A percentile compares a stretch with the other conserved stretches of the same genome.
These are phyloP conservation scores for Pisolithus sp. DNA, from an alignment of 768 basidiomycete genomes.

Conservation along the genomic window DNA sequence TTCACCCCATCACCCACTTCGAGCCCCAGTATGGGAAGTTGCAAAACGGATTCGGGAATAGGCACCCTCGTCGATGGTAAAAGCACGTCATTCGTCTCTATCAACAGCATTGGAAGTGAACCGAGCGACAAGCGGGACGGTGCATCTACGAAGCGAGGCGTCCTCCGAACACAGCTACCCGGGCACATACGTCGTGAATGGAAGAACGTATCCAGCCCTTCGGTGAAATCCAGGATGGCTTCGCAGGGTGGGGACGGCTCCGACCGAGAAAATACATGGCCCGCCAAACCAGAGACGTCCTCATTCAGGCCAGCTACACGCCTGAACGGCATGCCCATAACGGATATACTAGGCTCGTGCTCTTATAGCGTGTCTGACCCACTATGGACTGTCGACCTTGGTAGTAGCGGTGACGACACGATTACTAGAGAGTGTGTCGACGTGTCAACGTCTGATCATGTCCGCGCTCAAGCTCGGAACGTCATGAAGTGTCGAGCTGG, in stretches of 20 bases:
- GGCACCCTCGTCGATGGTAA: constrained; percentile 60
- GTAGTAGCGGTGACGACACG: constrained; percentile 14
- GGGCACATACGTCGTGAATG: constrained; percentile 37
- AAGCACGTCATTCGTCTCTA: constrained; percentile 48
- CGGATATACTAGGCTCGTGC: constrained; percentile 17
- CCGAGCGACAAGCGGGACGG: constrained; percentile 23
- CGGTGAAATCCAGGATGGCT: constrained; percentile 31
- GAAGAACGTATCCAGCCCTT: constrained; percentile 31
- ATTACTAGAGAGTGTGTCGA: constrained; percentile 33
- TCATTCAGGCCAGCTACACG: too few relatives aligned
- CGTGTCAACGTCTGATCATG: constrained; percentile 21
- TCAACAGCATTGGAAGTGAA: constrained; percentile 44
- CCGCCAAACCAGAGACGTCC: too few relatives aligned
- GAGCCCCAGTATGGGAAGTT: constrained; percentile 41
- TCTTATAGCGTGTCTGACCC: constrained; percentile 19
- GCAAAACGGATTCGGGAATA: constrained; percentile 49
- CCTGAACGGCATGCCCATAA: too few relatives aligned
- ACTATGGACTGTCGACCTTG: constrained; percentile 9
- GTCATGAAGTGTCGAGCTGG: constrained; percentile 38
- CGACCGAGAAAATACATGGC: constrained; percentile 3
- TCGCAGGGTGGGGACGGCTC: constrained; percentile 24
- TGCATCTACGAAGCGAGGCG: constrained; percentile 32
- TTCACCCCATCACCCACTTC: constrained; percentile 25
- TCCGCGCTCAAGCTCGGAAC: constrained; percentile 73
- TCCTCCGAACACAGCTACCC: constrained; percentile 39